Percentiles rank a stretch among this genome's conserved stretches.
Evolutionary conservation across 2,329 filamentous ascomycete genomes (phyloP).

Genomic region (Boeremia lycopersici): DNA sequence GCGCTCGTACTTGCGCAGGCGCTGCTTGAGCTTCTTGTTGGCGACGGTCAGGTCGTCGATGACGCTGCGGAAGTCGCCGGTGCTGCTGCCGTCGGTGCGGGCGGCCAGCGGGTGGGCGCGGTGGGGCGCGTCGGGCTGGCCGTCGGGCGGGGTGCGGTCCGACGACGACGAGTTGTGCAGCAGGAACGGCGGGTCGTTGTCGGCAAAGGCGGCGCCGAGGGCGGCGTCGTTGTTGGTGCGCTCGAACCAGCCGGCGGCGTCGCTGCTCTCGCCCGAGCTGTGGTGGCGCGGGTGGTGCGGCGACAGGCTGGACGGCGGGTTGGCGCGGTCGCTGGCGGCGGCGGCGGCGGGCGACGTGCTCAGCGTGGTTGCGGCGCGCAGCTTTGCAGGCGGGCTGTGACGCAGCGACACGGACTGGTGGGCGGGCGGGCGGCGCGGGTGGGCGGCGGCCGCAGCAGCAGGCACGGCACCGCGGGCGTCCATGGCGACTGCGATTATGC

Average conservation of each 20-base stretch:
- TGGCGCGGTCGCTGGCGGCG: slow-evolving; percentile 43
- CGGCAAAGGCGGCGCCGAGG: slow-evolving; percentile 46
- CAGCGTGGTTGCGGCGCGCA: slow-evolving; percentile 13
- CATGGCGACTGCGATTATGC: too few relatives aligned
- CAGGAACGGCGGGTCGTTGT: slow-evolving; percentile 54
- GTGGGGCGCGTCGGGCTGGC: slow-evolving; percentile 31
- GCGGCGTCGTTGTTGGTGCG: slow-evolving; percentile 56
- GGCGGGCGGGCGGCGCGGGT: slow-evolving; percentile 52
- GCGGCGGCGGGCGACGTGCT: slow-evolving; percentile 31
- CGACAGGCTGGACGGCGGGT: slow-evolving; percentile 51
- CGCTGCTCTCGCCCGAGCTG: slow-evolving; percentile 59
- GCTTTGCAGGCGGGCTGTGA: slow-evolving; percentile 42
- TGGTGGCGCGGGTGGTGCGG: slow-evolving; percentile 44
- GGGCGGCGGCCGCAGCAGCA: not conserved
- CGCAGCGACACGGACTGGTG: slow-evolving; percentile 55
- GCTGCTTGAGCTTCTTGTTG: slow-evolving; percentile 78
- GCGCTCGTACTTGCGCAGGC: slow-evolving; percentile 73
- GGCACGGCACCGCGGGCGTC: slow-evolving; percentile 29
- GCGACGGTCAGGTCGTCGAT: slow-evolving; percentile 87
- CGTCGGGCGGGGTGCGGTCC: slow-evolving; percentile 48
- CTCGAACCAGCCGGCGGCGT: slow-evolving; percentile 60
- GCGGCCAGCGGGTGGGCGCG: slow-evolving; percentile 48
- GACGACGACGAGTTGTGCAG: slow-evolving; percentile 54
- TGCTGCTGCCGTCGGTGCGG: slow-evolving; percentile 61
- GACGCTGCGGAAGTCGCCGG: slow-evolving; percentile 78